Percentiles rank a stretch among this genome's conserved stretches.
These are phyloP conservation scores for Fusarium miscanthi DNA, from an alignment of 2,329 filamentous ascomycete species.

Conservation along the genomic window DNA sequence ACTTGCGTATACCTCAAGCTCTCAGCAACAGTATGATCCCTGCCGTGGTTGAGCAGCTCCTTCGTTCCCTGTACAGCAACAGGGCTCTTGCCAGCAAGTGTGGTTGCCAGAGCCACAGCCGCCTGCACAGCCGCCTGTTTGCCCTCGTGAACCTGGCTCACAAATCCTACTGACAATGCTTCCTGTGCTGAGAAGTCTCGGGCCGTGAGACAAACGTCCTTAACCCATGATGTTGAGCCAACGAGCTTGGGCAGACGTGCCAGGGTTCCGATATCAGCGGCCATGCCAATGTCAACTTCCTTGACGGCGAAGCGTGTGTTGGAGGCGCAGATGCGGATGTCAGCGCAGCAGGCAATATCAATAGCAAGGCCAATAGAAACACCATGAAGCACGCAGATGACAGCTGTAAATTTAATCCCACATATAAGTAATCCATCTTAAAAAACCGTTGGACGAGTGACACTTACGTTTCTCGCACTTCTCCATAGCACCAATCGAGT, in stretches of 20 bases:
- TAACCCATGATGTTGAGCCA: conserved; percentile 78
- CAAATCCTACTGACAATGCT: conserved; percentile 75
- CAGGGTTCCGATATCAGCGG: conserved; percentile 82
- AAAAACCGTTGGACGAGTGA: neutral
- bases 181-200: conserved; percentile 76
- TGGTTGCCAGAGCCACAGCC: conserved; percentile 70
- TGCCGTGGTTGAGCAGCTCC: conserved; percentile 83
- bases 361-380: conserved; percentile 82
- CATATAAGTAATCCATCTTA: conserved; percentile 25
- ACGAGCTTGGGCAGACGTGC: conserved; percentile 79
- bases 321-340: conserved; percentile 73
- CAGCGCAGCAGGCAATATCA: conserved; percentile 76
- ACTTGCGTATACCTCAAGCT: conserved; percentile 84
- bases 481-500: conserved; percentile 79
- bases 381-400: conserved; percentile 84
- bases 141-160: conserved; percentile 70
- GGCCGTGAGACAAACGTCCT: conserved; percentile 80
- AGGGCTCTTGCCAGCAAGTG: conserved; percentile 84
- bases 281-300: conserved; percentile 84
- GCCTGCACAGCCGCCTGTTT: conserved; percentile 72
- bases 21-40: conserved; percentile 81
- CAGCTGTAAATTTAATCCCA: conserved; percentile 60
- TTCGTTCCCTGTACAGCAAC: conserved; percentile 90
- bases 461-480: conserved; percentile 85
- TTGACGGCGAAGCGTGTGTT: conserved; percentile 76